Conservation (phyloP, 108 stramenopile species). For the Cylindrotheca closterium region DNA sequence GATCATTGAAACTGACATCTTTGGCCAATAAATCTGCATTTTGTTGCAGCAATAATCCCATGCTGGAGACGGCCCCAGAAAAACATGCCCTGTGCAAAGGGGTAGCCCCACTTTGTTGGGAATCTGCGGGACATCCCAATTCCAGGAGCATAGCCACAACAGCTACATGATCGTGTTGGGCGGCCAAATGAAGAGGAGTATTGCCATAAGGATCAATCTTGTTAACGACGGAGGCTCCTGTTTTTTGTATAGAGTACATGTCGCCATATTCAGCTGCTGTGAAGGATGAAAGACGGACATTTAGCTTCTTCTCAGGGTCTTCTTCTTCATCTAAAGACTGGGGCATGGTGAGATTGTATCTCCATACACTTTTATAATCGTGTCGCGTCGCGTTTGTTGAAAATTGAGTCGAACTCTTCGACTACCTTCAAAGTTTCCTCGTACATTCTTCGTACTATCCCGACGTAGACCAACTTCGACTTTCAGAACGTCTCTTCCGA, state of each 20-base stretch:
- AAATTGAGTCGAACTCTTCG: too few relatives aligned
- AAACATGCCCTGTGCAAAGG: constrained; percentile 83
- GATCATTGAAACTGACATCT: constrained; percentile 79
- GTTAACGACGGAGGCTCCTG: constrained; percentile 5
- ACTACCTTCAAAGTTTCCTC: too few relatives aligned
- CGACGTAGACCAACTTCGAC: too few relatives aligned
- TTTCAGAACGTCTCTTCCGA: too few relatives aligned
- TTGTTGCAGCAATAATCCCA: constrained; percentile 58
- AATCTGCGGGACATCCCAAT: constrained; percentile 45
- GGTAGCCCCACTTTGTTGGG: constrained; percentile 44
- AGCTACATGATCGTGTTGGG: constrained; percentile 76
- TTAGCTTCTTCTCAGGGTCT: too few relatives aligned
- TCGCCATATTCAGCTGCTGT: constrained; percentile 87
- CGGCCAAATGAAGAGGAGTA: constrained; percentile 72
- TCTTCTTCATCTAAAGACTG: too few relatives aligned
- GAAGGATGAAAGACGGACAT: constrained; percentile 66
- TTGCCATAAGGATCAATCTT: constrained; percentile 28
- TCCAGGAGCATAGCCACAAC: constrained; percentile 59
- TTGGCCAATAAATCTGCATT: constrained; percentile 48
- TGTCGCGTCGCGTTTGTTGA: too few relatives aligned
- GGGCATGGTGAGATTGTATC: too few relatives aligned
- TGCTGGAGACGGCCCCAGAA: constrained; percentile 73
- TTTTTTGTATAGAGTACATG: constrained; percentile 38
- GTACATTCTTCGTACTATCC: too few relatives aligned
- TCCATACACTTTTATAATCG: too few relatives aligned